Conservation (phyloP, 306 rosid genomes). For the Lagenaria siceraria region DNA sequence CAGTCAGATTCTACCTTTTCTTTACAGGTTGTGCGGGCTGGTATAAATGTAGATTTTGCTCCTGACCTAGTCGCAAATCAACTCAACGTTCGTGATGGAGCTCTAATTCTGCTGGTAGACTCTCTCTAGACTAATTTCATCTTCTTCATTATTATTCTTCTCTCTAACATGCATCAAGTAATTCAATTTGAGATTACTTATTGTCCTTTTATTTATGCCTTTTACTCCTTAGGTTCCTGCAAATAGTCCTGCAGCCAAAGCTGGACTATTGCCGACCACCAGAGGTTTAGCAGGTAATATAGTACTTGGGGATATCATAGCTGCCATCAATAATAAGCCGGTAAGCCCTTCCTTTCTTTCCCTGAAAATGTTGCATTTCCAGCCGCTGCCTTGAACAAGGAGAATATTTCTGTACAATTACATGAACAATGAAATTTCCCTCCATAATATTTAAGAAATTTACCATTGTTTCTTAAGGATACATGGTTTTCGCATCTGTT, state of each 20-base stretch:
- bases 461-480: background rate
- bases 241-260: conserved; percentile 69
- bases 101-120: conserved; percentile 67
- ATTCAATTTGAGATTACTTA: background rate
- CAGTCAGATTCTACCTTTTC: background rate
- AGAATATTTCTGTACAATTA: background rate
- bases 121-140: background rate
- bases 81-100: conserved; percentile 88
- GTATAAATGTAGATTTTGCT: conserved; percentile 76
- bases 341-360: conserved; percentile 35
- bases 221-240: conserved; percentile 49
- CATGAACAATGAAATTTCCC: background rate
- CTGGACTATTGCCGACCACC: conserved; percentile 67
- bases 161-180: background rate
- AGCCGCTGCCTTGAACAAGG: background rate
- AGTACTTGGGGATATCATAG: conserved; percentile 73
- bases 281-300: conserved; percentile 89
- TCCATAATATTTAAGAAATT: background rate
- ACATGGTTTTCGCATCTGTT: background rate
- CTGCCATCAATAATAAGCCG: conserved; percentile 69
- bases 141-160: background rate
- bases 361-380: conserved; percentile 1
- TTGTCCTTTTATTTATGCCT: background rate
- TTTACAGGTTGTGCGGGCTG: conserved; percentile 64
- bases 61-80: conserved; percentile 75